A percentile compares a stretch with the other conserved stretches of the same genome.
Conservation (phyloP, 2,329 filamentous ascomycete genomes). For the Tolypocladium endophyticum region DNA sequence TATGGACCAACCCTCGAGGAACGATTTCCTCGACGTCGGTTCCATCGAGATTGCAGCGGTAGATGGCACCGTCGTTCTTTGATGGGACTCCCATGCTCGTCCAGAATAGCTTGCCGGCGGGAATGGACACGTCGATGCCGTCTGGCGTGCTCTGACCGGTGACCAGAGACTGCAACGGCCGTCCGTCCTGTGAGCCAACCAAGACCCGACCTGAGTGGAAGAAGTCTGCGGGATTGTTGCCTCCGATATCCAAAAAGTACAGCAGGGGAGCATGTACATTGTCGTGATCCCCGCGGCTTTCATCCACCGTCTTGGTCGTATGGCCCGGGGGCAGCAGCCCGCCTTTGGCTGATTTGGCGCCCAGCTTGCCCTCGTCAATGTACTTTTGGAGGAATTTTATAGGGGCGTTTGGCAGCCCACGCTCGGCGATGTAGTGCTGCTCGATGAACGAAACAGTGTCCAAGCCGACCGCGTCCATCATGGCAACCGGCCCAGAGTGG, state of each 20-base stretch:
- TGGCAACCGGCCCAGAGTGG: constrained; percentile 6
- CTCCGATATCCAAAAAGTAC: constrained; percentile 18
- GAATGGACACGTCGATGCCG: constrained; percentile 27
- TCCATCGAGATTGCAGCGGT: constrained; percentile 38
- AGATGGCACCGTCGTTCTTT: constrained; percentile 29
- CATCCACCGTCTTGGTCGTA: background rate
- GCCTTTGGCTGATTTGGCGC: constrained; percentile 29
- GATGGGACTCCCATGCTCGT: constrained; percentile 35
- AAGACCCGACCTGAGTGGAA: constrained; percentile 7
- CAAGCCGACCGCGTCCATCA: constrained; percentile 40
- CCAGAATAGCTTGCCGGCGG: constrained; percentile 32
- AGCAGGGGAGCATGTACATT: constrained; percentile 6
- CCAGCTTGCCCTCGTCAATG: constrained; percentile 34
- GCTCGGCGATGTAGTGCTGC: constrained; percentile 39
- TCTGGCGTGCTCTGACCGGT: constrained; percentile 25
- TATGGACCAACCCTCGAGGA: constrained; percentile 32
- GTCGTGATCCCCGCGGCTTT: background rate
- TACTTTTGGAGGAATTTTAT: constrained; percentile 35
- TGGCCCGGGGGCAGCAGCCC: constrained; percentile 23
- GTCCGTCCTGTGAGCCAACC: constrained; percentile 6
- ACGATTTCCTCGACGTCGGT: constrained; percentile 31
- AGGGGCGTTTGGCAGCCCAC: constrained; percentile 28
- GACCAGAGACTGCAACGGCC: constrained; percentile 9
- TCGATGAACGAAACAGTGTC: constrained; percentile 45
- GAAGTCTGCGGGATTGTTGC: background rate